These are phyloP conservation scores for Mucor piriformis DNA, from an alignment of 371 early-diverging fungal genomes.

Conservation along the genomic window DNA sequence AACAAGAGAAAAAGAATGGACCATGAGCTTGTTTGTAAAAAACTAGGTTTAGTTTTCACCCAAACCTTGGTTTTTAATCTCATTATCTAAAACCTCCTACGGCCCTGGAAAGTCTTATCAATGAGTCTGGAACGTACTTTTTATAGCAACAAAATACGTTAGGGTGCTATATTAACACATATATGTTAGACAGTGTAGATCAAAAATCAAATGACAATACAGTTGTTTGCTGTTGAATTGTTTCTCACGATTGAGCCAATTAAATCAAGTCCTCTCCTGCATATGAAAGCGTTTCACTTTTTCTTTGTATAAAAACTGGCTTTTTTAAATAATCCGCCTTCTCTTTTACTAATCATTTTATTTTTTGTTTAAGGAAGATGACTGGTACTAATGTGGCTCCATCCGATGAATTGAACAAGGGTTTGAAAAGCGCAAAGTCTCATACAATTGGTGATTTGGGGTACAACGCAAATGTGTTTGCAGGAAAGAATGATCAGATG, in stretches of 20 bases:
- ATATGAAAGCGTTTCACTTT: not conserved
- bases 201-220: not conserved
- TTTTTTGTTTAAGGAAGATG: not conserved
- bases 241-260: constrained; percentile 8
- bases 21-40: too few relatives aligned
- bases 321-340: not conserved
- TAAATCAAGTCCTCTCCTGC: not conserved
- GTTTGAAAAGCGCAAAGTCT: not conserved
- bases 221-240: not conserved
- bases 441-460: constrained; percentile 56
- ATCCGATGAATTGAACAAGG: not conserved
- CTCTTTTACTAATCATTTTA: not conserved
- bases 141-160: too few relatives aligned
- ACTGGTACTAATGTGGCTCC: not conserved
- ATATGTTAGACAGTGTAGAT: not conserved
- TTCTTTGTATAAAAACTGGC: not conserved
- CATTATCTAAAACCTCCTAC: too few relatives aligned
- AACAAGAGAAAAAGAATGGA: too few relatives aligned
- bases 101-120: too few relatives aligned
- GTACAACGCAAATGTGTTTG: constrained; percentile 78
- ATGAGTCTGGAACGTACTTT: too few relatives aligned
- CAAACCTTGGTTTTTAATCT: too few relatives aligned
- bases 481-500: constrained; percentile 93
- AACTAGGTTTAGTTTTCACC: too few relatives aligned
- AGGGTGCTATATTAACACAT: too few relatives aligned